A percentile compares a stretch with the other conserved stretches of the same genome.
Conservation (phyloP, 2,329 filamentous ascomycete species). For the Moelleriella libera region DNA sequence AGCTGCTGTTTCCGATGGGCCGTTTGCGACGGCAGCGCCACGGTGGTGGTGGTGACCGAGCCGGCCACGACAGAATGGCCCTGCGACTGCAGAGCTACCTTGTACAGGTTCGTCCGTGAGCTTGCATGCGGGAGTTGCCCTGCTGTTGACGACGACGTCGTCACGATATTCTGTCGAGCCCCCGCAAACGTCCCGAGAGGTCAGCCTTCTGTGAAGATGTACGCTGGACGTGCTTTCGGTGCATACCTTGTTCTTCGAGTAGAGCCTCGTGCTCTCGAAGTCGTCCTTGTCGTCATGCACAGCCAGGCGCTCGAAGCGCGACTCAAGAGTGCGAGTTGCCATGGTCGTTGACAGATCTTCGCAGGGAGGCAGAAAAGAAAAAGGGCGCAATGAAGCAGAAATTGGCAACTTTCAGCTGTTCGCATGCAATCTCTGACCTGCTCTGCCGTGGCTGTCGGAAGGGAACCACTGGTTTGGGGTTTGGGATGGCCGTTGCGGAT, state of each 20-base stretch:
- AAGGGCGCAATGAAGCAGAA: neutral
- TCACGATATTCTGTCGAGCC: constrained; percentile 19
- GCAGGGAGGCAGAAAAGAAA: too few species aligned
- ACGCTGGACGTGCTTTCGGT: neutral
- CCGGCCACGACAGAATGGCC: constrained; percentile 34
- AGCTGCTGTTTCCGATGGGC: constrained; percentile 33
- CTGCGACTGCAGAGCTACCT: constrained; percentile 69
- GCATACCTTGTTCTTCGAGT: constrained; percentile 66
- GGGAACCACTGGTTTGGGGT: neutral
- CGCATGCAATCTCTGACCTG: neutral
- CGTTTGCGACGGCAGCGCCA: constrained; percentile 54
- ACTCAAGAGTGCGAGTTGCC: constrained; percentile 68
- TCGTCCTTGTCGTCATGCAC: constrained; percentile 79
- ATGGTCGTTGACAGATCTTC: constrained; percentile 21
- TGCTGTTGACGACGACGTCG: constrained; percentile 15
- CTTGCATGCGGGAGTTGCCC: constrained; percentile 29
- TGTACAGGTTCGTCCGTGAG: constrained; percentile 70
- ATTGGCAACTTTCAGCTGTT: neutral
- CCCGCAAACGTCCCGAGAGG: constrained; percentile 8
- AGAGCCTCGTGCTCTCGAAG: constrained; percentile 30
- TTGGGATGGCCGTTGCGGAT: neutral
- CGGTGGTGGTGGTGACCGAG: constrained; percentile 46
- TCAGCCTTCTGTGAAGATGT: neutral
- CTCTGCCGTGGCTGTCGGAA: neutral
- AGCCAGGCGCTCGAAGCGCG: constrained; percentile 78